Percentiles rank a stretch among this genome's conserved stretches.
phyloP scores from a whole-genome alignment of 257 asterid species.

The Solanum bulbocastanum region DNA sequence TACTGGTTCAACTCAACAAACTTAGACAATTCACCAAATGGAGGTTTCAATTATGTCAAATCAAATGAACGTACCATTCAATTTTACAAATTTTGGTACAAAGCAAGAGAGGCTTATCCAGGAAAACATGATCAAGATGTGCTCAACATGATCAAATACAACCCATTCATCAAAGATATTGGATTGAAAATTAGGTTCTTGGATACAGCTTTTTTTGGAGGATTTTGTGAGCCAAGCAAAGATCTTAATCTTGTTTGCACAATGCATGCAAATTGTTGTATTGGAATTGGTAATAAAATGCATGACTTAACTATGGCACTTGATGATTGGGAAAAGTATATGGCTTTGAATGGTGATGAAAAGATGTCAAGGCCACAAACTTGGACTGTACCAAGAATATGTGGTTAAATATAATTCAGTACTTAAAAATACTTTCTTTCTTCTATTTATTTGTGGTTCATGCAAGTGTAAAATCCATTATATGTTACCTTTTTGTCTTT shows the following conservation, averaged over 20 bases:
- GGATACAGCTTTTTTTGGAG: constrained; percentile 49
- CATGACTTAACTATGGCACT: constrained; percentile 39
- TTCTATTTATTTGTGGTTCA: not conserved
- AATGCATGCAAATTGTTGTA: constrained; percentile 67
- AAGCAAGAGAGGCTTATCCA: constrained; percentile 16
- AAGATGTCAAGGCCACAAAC: constrained; percentile 13
- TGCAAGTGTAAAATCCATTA: not conserved
- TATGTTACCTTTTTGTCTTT: not conserved
- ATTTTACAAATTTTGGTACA: constrained; percentile 49
- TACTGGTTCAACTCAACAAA: constrained; percentile 23
- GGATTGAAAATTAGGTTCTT: constrained; percentile 39
- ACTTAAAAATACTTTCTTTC: not conserved
- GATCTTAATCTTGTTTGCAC: constrained; percentile 41
- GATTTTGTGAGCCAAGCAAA: constrained; percentile 46
- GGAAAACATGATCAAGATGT: constrained; percentile 59
- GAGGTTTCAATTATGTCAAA: constrained; percentile 54
- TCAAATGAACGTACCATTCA: constrained; percentile 32
- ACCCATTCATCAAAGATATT: constrained; percentile 16
- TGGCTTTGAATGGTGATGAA: not conserved
- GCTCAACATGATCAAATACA: constrained; percentile 30
- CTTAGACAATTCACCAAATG: constrained; percentile 34
- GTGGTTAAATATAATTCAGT: constrained; percentile 7
- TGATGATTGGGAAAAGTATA: constrained; percentile 42
- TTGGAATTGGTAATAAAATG: constrained; percentile 42
- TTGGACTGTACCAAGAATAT: constrained; percentile 42